Evolutionary conservation across 257 asterid species (phyloP).

Genomic region (Avicennia marina): DNA sequence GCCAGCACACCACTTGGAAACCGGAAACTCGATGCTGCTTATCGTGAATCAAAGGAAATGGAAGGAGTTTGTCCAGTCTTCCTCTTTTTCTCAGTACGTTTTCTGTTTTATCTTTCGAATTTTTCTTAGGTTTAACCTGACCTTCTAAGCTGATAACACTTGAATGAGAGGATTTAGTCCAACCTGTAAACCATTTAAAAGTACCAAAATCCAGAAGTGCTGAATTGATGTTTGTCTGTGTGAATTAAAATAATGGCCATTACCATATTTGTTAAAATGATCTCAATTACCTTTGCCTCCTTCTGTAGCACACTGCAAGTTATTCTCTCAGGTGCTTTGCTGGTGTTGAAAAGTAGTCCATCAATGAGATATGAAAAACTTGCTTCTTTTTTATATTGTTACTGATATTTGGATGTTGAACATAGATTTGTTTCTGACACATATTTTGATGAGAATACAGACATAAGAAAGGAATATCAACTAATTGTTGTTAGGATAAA

Average conservation of each 20-base stretch:
- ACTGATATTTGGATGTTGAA: conserved; percentile 7
- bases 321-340: not conserved
- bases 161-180: conserved; percentile 1
- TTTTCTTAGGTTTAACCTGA: conserved; percentile 1
- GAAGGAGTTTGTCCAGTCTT: conserved; percentile 70
- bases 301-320: conserved; percentile 1
- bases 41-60: conserved; percentile 64
- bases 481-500: not conserved
- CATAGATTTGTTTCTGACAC: not conserved
- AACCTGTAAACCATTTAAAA: conserved; percentile 2
- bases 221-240: not conserved
- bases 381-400: not conserved
- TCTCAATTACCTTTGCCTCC: not conserved
- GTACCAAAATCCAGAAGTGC: too few relatives aligned
- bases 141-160: not conserved
- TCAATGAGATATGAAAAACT: not conserved
- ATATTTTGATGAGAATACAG: not conserved
- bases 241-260: not conserved
- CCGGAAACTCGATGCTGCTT: conserved; percentile 93
- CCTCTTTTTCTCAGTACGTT: conserved; percentile 87
- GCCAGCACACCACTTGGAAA: conserved; percentile 98
- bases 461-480: not conserved
- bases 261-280: not conserved
- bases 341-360: not conserved
- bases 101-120: conserved; percentile 6